Percentiles rank a stretch among this genome's conserved stretches.
Evolutionary conservation across 179 eudicot species (phyloP).

Genomic region (Pouteria campechiana): DNA sequence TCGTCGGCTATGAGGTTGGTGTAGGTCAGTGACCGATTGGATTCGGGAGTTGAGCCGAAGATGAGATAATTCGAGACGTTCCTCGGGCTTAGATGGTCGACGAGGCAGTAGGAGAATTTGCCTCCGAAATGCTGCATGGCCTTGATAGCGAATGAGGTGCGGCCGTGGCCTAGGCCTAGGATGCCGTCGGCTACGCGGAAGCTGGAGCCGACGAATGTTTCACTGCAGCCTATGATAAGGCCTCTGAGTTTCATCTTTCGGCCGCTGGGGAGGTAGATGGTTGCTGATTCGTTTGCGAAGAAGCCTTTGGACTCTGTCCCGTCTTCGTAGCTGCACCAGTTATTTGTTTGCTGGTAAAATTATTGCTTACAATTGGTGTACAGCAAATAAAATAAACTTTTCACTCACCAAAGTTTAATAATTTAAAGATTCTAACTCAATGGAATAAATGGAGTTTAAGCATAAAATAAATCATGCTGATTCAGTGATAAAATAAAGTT

Average conservation of each 20-base stretch:
- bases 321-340: slow-evolving; percentile 12
- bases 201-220: slow-evolving; percentile 7
- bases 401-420: too few species aligned
- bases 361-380: too few species aligned
- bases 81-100: slow-evolving; percentile 28
- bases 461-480: too few species aligned
- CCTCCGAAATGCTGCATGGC: slow-evolving; percentile 20
- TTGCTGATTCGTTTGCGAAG: slow-evolving; percentile 23
- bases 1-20: slow-evolving; percentile 13
- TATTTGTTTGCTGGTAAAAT: too few species aligned
- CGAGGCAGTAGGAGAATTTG: slow-evolving; percentile 38
- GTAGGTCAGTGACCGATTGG: too few species aligned
- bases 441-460: too few species aligned
- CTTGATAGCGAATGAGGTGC: slow-evolving; percentile 16
- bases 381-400: too few species aligned
- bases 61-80: slow-evolving; percentile 23
- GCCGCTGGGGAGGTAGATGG: slow-evolving; percentile 18
- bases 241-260: slow-evolving; percentile 4
- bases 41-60: slow-evolving; percentile 11
- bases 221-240: slow-evolving; percentile 31
- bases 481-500: too few species aligned
- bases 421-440: too few species aligned
- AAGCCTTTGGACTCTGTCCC: slow-evolving; percentile 14
- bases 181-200: slow-evolving; percentile 24
- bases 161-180: slow-evolving; percentile 31